Base-by-base conservation (phyloP, 2,329 filamentous ascomycete species). In the Botryotinia convoluta region DNA sequence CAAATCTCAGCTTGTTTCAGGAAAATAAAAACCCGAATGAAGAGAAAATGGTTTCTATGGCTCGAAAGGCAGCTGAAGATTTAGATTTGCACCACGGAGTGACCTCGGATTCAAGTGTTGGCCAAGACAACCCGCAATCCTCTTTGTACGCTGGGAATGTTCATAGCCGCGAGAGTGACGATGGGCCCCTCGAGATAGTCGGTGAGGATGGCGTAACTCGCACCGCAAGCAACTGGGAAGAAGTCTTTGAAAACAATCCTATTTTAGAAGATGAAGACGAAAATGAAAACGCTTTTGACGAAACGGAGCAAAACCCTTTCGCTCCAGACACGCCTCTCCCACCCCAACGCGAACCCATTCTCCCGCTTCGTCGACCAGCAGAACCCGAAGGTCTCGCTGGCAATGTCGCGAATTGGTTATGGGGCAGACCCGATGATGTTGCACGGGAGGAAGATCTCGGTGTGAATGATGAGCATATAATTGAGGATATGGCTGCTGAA, bases 361-460 rank as follows among this genome's bases (percentile, higher is more conserved):
- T 70, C 7, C 65, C 64, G 45, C 76, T 62, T 22, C 76, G 64
- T 26, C 69, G 29, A n/a, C 57, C 44, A n/a, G 65, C 69, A 26
- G 76, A 80, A 54, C 80, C 82, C 3, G 82, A 79, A 44, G 84
- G 84, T 0, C 74, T 87, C 54, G 77, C 84, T 26, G 83, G 81
- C 14, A 82, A 81, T 22, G 76, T 91, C 20, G 85, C 88, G 1
- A 84, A 90, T 74, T 91, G 90, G 78, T 87, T 91, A 84, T 91
- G 88, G 88, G 86, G 86, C 14, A 86, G 86, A 54, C 82, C 90
- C 22, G 78, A 69, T 8, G 85, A 87, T 45, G 80, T 79, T 14
- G 80, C 78, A 48, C 80, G 80, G 51, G 81, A 83, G 74, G 83
- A 88, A 73, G 82, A 81, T 57, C 81, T 82, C 69, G 82, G 79